Evolutionary conservation across 495 filamentous ascomycete genomes (phyloP).

Genomic region (Aspergillus nanangensis): DNA sequence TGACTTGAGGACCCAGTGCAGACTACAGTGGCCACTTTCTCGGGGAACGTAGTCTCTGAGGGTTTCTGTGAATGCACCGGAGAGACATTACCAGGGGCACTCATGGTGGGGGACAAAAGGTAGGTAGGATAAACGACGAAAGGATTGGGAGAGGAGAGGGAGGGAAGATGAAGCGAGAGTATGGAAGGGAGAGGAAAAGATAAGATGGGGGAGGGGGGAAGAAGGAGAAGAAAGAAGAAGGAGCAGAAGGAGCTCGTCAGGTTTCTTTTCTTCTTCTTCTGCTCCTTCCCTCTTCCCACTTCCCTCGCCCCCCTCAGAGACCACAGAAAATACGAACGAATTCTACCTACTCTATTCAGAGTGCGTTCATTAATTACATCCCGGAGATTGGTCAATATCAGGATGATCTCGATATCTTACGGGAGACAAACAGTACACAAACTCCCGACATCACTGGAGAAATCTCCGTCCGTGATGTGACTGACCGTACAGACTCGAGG

Average conservation of each 20-base stretch:
- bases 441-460: too few species aligned
- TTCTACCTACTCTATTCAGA: too few species aligned
- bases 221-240: not conserved
- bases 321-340: too few species aligned
- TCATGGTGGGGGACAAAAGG: conserved; percentile 4
- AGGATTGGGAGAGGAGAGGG: not conserved
- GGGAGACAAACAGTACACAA: too few species aligned
- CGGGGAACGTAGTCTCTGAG: conserved; percentile 1
- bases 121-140: not conserved
- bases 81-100: conserved; percentile 6
- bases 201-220: not conserved
- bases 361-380: too few species aligned
- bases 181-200: too few species aligned
- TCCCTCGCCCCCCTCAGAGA: too few species aligned
- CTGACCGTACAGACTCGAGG: too few species aligned
- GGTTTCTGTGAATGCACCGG: conserved; percentile 6
- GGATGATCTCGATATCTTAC: too few species aligned
- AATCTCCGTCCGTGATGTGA: too few species aligned
- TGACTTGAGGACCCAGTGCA: not conserved
- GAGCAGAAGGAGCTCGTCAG: not conserved
- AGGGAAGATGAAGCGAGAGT: not conserved
- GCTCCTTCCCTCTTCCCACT: not conserved
- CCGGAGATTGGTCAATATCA: too few species aligned
- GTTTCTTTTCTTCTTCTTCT: not conserved
- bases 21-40: conserved; percentile 1